Evolutionary conservation across 768 basidiomycete species (phyloP), one percentile per base, ranked within the genome.

Genomic region (Pulveroboletus sp.): DNA sequence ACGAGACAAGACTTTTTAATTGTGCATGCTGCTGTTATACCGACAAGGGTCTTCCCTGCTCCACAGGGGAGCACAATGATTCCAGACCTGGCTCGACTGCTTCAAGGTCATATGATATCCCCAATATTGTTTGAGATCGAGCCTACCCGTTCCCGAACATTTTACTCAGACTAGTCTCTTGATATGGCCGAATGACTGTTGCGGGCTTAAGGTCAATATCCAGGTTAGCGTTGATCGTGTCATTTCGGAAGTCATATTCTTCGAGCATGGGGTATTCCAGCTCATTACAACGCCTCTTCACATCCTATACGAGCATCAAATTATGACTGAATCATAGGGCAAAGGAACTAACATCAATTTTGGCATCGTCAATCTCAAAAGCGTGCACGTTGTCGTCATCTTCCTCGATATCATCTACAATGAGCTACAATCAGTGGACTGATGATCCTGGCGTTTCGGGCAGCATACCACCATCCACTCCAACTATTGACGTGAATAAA

Each of bases 1-100:
- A 99, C 94, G 15, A 99, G 78, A 65, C 93, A 95, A 21, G 93
- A 96, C 72, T 99, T 99, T 75, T 97, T 97, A 74, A 99, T 94
- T 26, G 96, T 99, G 64, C 95, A 97, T 15, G 96, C 96, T 10
- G 96, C 96, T 3, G 95, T 98, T 63, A 99, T 97, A n/a, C 96
- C 96, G 9, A 99, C 96, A 5, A 99, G 78, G 11, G 96, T 99
- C 75, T 99, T 99, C 30, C 96, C 96, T 38, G 96, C 96, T 46
- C 96, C 96, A 66, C 96, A 99, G 30, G 96, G 96, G 18, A 99
- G 75, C 2, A 99, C 96, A 55, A 99, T 98, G 60, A 99, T 98
- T 3, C 96, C 96, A 39, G 93, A 96, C 48, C 96, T 82, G 40
- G 96, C 96, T 65, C 96, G 94, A 43, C 94, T 94, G 50, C 57